These are phyloP conservation scores for Hydrangea macrophylla DNA, from an alignment of 148 eudicot genomes.

Conservation along the genomic window DNA sequence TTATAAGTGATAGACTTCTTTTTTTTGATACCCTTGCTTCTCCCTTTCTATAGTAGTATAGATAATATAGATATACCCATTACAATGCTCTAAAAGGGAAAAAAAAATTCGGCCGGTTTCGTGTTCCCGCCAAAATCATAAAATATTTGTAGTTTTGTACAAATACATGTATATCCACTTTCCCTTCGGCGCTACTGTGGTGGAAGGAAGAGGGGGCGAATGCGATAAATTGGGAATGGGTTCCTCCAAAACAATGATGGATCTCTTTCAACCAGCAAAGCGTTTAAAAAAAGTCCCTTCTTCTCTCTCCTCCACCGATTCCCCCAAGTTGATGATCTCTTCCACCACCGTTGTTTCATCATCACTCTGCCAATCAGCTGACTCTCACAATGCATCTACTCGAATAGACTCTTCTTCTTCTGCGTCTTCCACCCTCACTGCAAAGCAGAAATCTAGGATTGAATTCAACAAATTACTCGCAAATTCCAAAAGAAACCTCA, in stretches of 20 bases:
- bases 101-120: too few relatives aligned
- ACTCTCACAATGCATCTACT: neutral
- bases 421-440: constrained; percentile 22
- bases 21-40: too few relatives aligned
- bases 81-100: too few relatives aligned
- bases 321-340: constrained; percentile 2
- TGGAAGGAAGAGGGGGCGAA: too few relatives aligned
- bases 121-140: too few relatives aligned
- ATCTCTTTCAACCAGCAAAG: constrained; percentile 59
- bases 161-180: too few relatives aligned
- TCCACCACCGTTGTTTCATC: constrained; percentile 13
- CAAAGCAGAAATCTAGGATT: constrained; percentile 54
- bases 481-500: constrained; percentile 49
- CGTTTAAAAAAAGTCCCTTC: constrained; percentile 44
- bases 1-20: too few relatives aligned
- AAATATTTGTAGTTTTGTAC: too few relatives aligned
- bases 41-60: too few relatives aligned
- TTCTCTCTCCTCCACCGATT: constrained; percentile 16
- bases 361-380: constrained; percentile 3
- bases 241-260: constrained; percentile 65
- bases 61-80: too few relatives aligned
- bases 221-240: too few relatives aligned
- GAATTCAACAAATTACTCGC: constrained; percentile 60
- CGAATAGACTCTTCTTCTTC: neutral
- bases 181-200: too few relatives aligned